Percentiles rank a stretch among this genome's conserved stretches.
These are phyloP conservation scores for Thermochaetoides thermophila DNA, from an alignment of 495 filamentous ascomycete genomes.

Conservation along the genomic window DNA sequence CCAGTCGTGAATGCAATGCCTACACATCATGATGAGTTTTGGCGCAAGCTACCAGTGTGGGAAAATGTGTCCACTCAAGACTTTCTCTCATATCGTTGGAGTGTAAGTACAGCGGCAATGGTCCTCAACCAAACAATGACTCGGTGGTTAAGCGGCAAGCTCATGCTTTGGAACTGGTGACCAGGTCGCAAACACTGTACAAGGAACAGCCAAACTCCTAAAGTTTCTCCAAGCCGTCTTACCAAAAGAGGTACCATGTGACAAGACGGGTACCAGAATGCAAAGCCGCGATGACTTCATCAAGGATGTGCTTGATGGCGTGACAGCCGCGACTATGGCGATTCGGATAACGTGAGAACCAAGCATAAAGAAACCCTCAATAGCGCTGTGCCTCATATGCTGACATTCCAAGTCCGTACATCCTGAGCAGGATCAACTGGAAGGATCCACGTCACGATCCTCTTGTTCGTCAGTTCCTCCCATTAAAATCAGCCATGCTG, in stretches of 20 bases:
- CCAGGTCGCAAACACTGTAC: constrained; percentile 26
- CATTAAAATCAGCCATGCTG: constrained; percentile 32
- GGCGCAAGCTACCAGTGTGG: constrained; percentile 32
- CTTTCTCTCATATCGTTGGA: constrained; percentile 33
- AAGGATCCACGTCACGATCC: constrained; percentile 38
- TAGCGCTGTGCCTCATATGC: neutral
- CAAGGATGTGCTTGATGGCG: constrained; percentile 33
- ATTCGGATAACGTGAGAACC: constrained; percentile 32
- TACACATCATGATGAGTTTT: constrained; percentile 19
- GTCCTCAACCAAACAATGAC: too few species aligned
- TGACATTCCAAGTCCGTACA: constrained; percentile 33
- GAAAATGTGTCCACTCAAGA: constrained; percentile 25
- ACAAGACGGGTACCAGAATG: constrained; percentile 15
- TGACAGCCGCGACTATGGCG: constrained; percentile 37
- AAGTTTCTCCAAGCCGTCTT: constrained; percentile 30
- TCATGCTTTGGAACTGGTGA: too few species aligned
- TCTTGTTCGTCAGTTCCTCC: constrained; percentile 39
- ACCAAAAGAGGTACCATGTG: constrained; percentile 28
- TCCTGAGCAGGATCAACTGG: constrained; percentile 40
- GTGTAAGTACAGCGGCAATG: constrained; percentile 19
- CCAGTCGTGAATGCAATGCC: constrained; percentile 4
- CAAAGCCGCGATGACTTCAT: constrained; percentile 35
- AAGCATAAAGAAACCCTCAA: too few species aligned
- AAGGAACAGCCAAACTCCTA: constrained; percentile 22
- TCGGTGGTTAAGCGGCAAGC: too few species aligned